Evolutionary conservation across 1,139 yeast genomes (phyloP).

Genomic region (Lodderomyces pseudojiufengensis): DNA sequence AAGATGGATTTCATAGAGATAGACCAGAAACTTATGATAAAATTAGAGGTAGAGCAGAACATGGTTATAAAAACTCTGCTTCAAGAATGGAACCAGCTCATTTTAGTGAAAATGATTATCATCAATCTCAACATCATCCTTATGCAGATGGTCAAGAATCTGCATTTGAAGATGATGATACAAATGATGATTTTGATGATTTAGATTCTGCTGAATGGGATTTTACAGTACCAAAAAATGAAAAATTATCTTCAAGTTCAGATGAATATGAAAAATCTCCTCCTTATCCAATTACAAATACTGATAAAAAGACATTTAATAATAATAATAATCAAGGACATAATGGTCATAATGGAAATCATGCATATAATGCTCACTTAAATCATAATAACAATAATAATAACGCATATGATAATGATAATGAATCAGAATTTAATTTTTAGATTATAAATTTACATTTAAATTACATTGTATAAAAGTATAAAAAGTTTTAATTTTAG

Average conservation of each 20-base stretch:
- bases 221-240: conserved; percentile 7
- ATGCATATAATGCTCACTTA: too few relatives aligned
- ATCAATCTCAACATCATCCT: not conserved
- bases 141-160: conserved; percentile 4
- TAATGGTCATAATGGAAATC: too few relatives aligned
- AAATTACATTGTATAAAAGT: too few relatives aligned
- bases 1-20: conserved; percentile 17
- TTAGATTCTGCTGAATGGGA: conserved; percentile 14
- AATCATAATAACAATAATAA: not conserved
- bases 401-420: conserved; percentile 13
- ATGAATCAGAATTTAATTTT: conserved; percentile 19
- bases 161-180: conserved; percentile 13
- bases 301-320: not conserved
- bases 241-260: conserved; percentile 5
- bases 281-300: not conserved
- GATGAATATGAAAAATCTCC: conserved; percentile 7
- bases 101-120: conserved; percentile 1
- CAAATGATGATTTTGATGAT: conserved; percentile 14
- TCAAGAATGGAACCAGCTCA: conserved; percentile 4
- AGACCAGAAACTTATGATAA: conserved; percentile 13
- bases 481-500: too few relatives aligned
- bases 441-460: too few relatives aligned
- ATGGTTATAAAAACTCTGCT: conserved; percentile 6
- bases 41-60: conserved; percentile 8
- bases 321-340: not conserved